Evolutionary conservation across 2,329 filamentous ascomycete species (phyloP), one percentile per base, ranked within the genome.

Genomic region (Penicillium sp.): DNA sequence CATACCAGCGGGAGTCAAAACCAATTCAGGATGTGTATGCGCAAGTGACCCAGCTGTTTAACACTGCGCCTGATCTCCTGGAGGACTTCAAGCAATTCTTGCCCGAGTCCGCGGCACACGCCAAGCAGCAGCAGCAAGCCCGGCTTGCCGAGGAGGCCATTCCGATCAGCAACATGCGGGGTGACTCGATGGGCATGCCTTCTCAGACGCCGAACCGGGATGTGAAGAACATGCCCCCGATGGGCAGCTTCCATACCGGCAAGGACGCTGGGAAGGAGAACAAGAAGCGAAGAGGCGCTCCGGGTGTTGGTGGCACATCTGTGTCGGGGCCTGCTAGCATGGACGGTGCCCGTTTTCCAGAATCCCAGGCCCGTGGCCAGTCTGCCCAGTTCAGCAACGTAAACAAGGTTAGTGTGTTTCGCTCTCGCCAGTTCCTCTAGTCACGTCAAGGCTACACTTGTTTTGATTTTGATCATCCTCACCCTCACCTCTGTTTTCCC

Each of bases 81-180:
- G 93, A 98, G 66, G 93, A 98, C 60, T 98, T 98, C 64, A 98
- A 98, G 65, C 93, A 98, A 60, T 98, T 98, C 54, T 76, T 98
- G 6, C 93, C 93, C 0, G 93, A 98, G 63, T 94, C 91, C 29
- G 83, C 84, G 20, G 83, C 84, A 13, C 79, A 83, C 50, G 80
- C 75, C 54, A 86, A 78, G 63, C 78, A 79, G 37, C 76, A 69
- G 48, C 66, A 80, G 57, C 81, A 84, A 40, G 73, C 35, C 7
- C 43, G 46, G 8, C 38, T 47, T 18, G 42, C 79, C 27, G 87
- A 89, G 51, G 83, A 89, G 43, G 77, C 78, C 16, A 79, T 76
- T 74, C 84, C 73, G 70, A 77, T 53, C 75, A 93, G 71, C 57
- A 81, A 80, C 56, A 66, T 81, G 39, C 73, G 81, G 33, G 71